Base-by-base conservation (phyloP, 176 grass and related monocot species). In the Microstegium vimineum region DNA sequence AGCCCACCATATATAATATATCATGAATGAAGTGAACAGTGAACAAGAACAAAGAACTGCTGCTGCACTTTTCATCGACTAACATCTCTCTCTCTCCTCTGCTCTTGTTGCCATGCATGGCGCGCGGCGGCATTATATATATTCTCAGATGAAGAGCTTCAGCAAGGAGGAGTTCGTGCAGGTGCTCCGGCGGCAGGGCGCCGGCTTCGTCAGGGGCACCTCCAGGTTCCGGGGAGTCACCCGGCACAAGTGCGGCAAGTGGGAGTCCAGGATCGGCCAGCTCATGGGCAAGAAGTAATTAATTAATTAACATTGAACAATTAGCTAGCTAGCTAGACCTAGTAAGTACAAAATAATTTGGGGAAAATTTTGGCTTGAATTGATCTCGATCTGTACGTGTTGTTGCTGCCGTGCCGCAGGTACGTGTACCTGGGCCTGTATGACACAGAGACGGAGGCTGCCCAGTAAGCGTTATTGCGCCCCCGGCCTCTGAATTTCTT, bases 371-470 rank as follows among this genome's bases (percentile, higher is more conserved):
- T 49, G 10, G 56, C 10, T 60, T 60, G 27, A n/a, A 43, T 28
- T 64, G 38, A n/a, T 43, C 26, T 57, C 27, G n/a, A n/a, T n/a
- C n/a, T n/a, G n/a, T n/a, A n/a, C 38, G 1, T 31, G 56, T 25
- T 34, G 43, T 47, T 27, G 8, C 22, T 17, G 52, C n/a, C n/a
- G n/a, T n/a, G n/a, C n/a, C n/a, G n/a, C 89, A 94, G 92, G 70
- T 94, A 85, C 16, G 85, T 94, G 27, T 94, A 94, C 68, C 92
- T 94, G 10, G 92, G 92, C 70, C 87, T 94, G 20, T 94, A 85
- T 42, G 87, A 92, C 74, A 94, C 92, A 0, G 92, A 94, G 88
- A 56, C 70, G 54, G 92, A 94, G 64, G 92, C 92, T 81, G 89
- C 90, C 54, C 87, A 84, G 92, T 94, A 77, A 34, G 34, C 83